Percentiles rank a stretch among this genome's conserved stretches.
Conservation (phyloP, 768 basidiomycete genomes). For the Botryobasidium botryosum region DNA sequence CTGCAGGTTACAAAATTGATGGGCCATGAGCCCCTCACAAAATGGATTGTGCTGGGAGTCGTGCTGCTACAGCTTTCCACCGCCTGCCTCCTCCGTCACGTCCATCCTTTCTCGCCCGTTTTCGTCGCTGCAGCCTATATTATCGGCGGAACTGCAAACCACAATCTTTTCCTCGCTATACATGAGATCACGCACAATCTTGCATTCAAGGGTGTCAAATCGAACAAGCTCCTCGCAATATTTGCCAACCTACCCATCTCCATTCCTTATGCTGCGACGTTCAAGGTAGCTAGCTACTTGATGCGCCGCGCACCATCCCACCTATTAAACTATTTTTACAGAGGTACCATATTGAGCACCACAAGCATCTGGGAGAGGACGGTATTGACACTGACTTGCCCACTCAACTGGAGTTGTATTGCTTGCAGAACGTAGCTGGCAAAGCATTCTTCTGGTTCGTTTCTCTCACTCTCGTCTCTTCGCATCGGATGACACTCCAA, state of each 20-base stretch:
- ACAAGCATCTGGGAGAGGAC: slow-evolving; percentile 90
- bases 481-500: not conserved
- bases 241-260: slow-evolving; percentile 89
- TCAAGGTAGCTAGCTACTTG: slow-evolving; percentile 45
- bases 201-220: slow-evolving; percentile 64
- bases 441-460: slow-evolving; percentile 94
- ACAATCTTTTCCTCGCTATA: slow-evolving; percentile 94
- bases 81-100: slow-evolving; percentile 50
- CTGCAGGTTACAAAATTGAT: slow-evolving; percentile 82
- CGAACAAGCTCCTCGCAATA: slow-evolving; percentile 79
- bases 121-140: slow-evolving; percentile 70
- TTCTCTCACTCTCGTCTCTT: not conserved
- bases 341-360: slow-evolving; percentile 92
- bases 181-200: slow-evolving; percentile 98
- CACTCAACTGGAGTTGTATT: slow-evolving; percentile 63
- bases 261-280: slow-evolving; percentile 85
- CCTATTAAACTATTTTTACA: slow-evolving; percentile 16
- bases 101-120: slow-evolving; percentile 44
- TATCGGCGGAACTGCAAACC: slow-evolving; percentile 89
- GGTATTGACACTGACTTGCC: slow-evolving; percentile 94
- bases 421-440: slow-evolving; percentile 87
- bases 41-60: slow-evolving; percentile 74
- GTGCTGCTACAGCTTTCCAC: slow-evolving; percentile 54
- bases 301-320: not conserved
- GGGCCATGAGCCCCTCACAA: slow-evolving; percentile 86